Conservation (phyloP, 129 eudicot species). For the Rutidosis leptorrhynchoides region DNA sequence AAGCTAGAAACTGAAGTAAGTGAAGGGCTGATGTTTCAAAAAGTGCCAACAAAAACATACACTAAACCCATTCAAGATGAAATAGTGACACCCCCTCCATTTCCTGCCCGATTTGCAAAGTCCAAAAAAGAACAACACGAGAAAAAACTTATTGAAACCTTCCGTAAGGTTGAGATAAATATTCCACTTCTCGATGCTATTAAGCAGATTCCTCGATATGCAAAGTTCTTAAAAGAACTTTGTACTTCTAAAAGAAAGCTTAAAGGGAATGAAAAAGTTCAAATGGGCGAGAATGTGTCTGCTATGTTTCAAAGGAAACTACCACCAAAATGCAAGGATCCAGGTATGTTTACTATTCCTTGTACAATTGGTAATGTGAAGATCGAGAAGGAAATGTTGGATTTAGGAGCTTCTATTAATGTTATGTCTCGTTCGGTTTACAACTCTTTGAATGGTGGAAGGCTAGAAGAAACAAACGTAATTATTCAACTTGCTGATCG, state of each 20-base stretch:
- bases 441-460: too few relatives aligned
- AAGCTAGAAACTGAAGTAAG: not conserved
- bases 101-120: not conserved
- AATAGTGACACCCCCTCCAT: not conserved
- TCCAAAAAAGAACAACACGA: not conserved
- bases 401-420: too few relatives aligned
- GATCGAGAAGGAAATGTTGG: too few relatives aligned
- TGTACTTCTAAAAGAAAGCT: slow-evolving; percentile 8
- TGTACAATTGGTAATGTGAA: too few relatives aligned
- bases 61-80: not conserved
- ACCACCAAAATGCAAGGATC: too few relatives aligned
- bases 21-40: not conserved
- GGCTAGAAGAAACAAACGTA: too few relatives aligned
- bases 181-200: slow-evolving; percentile 18
- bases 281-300: slow-evolving; percentile 3
- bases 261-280: slow-evolving; percentile 1
- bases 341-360: too few relatives aligned
- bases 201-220: slow-evolving; percentile 6
- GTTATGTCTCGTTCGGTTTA: too few relatives aligned
- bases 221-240: slow-evolving; percentile 7
- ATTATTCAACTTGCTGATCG: slow-evolving; percentile 15
- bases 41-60: not conserved
- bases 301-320: too few relatives aligned
- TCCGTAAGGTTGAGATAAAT: not conserved
- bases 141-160: not conserved